Evolutionary conservation across 495 filamentous ascomycete genomes (phyloP), one percentile per base, ranked within the genome.

Genomic region (Sphaerosporella brunnea): DNA sequence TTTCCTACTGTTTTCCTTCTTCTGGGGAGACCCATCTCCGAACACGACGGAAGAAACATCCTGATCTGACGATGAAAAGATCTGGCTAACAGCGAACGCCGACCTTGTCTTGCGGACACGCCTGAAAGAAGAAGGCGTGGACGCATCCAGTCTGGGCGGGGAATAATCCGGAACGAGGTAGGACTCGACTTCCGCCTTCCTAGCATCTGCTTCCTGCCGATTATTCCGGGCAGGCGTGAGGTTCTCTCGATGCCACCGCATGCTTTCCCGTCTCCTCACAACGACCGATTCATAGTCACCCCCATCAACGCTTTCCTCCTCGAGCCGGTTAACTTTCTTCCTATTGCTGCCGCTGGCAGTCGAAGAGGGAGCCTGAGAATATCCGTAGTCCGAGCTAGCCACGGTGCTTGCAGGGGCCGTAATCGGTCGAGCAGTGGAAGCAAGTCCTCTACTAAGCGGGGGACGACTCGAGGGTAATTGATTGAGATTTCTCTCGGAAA

Each of bases 81-180:
- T 43, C 34, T 54, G 51, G n/a, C 47, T 50, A 39, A 59, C 51
- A 23, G 66, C 69, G 53, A 82, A 77, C 74, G 84, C 74, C 0
- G 82, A 86, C 55, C 70, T 78, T 11, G 84, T 73, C 56, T 77
- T 82, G 41, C 77, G 77, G 41, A 87, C 65, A 42, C 71, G 77
- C n/a, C 77, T 73, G 52, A 78, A 85, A 1, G 82, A 86, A 2
- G 81, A 86, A 16, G 80, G 78, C 13, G 68, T 67, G 8, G 77
- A 79, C 3, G 70, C 68, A 42, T 76, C 65, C n/a, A 73, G 69
- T 37, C 78, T 72, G 56, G 79, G 73, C 3, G 74, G 66, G 4
- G 65, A 66, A 49, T 69, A 75, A n/a, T n/a, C n/a, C n/a, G n/a
- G n/a, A n/a, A n/a, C n/a, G n/a, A n/a, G n/a, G n/a, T n/a, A n/a